Evolutionary conservation across 2,329 filamentous ascomycete genomes (phyloP).

Genomic region (Exophiala viscosa): DNA sequence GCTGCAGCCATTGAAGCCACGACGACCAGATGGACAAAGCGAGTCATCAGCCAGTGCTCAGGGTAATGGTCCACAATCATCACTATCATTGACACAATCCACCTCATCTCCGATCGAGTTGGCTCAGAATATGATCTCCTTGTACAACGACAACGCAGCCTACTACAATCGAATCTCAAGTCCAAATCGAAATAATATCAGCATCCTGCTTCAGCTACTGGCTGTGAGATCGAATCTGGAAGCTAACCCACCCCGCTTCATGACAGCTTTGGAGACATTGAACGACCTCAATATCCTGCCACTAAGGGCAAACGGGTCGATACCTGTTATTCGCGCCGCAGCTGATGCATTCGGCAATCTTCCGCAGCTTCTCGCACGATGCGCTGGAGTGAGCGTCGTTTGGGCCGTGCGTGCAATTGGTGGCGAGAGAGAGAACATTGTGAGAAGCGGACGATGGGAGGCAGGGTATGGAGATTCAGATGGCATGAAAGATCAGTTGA

Average conservation of each 20-base stretch:
- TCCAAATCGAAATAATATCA: slow-evolving; percentile 56
- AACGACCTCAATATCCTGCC: slow-evolving; percentile 27
- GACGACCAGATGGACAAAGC: slow-evolving; percentile 42
- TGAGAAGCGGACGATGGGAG: slow-evolving; percentile 66
- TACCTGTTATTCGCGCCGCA: slow-evolving; percentile 71
- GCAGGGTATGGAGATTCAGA: slow-evolving; percentile 53
- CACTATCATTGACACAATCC: slow-evolving; percentile 57
- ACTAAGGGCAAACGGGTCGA: slow-evolving; percentile 46
- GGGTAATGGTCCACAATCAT: slow-evolving; percentile 39
- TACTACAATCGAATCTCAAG: slow-evolving; percentile 59
- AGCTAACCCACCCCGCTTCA: slow-evolving; percentile 52
- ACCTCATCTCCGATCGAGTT: slow-evolving; percentile 65
- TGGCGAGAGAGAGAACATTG: slow-evolving; percentile 67
- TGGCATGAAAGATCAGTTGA: slow-evolving; percentile 30
- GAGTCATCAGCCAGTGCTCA: slow-evolving; percentile 33
- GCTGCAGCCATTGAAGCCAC: slow-evolving; percentile 73
- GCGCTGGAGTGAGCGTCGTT: slow-evolving; percentile 84
- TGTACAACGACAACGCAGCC: slow-evolving; percentile 60
- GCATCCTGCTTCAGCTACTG: slow-evolving; percentile 58
- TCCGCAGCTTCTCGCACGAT: slow-evolving; percentile 76
- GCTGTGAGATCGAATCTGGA: slow-evolving; percentile 57
- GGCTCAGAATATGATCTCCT: slow-evolving; percentile 58
- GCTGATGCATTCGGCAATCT: slow-evolving; percentile 78
- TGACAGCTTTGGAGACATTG: slow-evolving; percentile 51
- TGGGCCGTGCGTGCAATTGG: slow-evolving; percentile 90